A percentile compares a stretch with the other conserved stretches of the same genome.
Evolutionary conservation across 352 stramenopile genomes (phyloP).

Genomic region (Thalassiosira exigua): DNA sequence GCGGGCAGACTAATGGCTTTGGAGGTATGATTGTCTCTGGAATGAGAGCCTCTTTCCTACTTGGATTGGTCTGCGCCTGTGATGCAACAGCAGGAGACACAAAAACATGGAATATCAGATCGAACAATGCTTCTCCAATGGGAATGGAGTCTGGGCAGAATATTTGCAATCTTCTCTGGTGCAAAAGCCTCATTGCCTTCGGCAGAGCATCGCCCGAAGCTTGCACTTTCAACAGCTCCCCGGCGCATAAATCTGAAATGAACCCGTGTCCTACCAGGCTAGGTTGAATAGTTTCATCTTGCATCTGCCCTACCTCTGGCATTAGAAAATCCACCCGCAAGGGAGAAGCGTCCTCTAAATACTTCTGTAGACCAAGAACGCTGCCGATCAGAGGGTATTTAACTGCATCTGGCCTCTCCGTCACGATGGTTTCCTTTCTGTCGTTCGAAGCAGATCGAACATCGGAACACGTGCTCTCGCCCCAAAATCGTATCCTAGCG

Average conservation of each 20-base stretch:
- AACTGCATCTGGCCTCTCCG: slow-evolving; percentile 5
- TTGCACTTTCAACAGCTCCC: neutral
- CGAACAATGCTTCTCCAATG: slow-evolving; percentile 37
- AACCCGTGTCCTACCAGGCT: slow-evolving; percentile 25
- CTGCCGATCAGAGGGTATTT: slow-evolving; percentile 45
- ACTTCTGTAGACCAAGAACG: slow-evolving; percentile 24
- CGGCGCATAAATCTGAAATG: slow-evolving; percentile 35
- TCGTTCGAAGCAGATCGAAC: neutral
- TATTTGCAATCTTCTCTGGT: slow-evolving; percentile 20
- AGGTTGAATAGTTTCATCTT: neutral
- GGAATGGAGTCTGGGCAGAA: neutral
- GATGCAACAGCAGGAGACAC: neutral
- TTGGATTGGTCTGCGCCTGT: neutral
- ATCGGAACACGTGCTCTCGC: slow-evolving; percentile 7
- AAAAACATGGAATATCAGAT: slow-evolving; percentile 36
- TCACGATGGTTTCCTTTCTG: neutral
- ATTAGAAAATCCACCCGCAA: slow-evolving; percentile 35
- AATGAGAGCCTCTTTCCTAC: neutral
- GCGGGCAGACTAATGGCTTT: neutral
- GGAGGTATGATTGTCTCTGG: neutral
- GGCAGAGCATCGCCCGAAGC: neutral
- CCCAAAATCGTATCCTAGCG: slow-evolving; percentile 55
- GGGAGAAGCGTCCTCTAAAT: slow-evolving; percentile 54
- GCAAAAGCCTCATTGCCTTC: slow-evolving; percentile 18
- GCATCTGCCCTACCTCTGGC: neutral